Conservation (phyloP, 768 basidiomycete genomes). For the Collybia sordida region DNA sequence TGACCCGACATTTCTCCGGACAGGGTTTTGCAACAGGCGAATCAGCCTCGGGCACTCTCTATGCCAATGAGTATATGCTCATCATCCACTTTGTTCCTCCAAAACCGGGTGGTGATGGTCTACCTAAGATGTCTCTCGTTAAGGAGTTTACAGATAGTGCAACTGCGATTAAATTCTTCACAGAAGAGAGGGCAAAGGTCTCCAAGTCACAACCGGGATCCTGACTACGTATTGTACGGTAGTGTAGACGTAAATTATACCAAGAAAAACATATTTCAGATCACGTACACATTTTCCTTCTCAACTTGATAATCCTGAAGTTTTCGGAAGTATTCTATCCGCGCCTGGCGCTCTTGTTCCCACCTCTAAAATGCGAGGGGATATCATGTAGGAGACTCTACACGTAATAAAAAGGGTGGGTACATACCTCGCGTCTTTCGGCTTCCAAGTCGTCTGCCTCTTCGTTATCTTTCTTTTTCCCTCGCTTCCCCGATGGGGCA, state of each 20-base stretch:
- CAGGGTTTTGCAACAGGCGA: slow-evolving; percentile 25
- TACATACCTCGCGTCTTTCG: slow-evolving; percentile 12
- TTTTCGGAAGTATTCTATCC: slow-evolving; percentile 53
- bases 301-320: slow-evolving; percentile 52
- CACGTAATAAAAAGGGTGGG: slow-evolving; percentile 7
- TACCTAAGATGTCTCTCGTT: slow-evolving; percentile 24
- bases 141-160: slow-evolving; percentile 33
- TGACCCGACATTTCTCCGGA: not conserved
- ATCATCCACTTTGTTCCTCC: slow-evolving; percentile 22
- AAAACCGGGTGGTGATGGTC: slow-evolving; percentile 8
- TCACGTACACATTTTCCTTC: slow-evolving; percentile 58
- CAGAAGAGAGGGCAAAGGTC: slow-evolving; percentile 25
- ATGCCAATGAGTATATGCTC: slow-evolving; percentile 22
- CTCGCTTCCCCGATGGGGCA: not conserved
- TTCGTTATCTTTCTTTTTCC: slow-evolving; percentile 3
- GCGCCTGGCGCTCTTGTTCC: slow-evolving; percentile 46
- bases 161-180: slow-evolving; percentile 23
- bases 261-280: slow-evolving; percentile 30
- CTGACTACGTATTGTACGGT: not conserved
- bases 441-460: slow-evolving; percentile 6
- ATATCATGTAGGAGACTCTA: not conserved
- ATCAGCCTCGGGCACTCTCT: slow-evolving; percentile 23
- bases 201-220: not conserved
- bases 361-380: slow-evolving; percentile 28
- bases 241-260: not conserved